Evolutionary conservation across 2,329 filamentous ascomycete species (phyloP).

Genomic region (Ceratocystiopsis minuta): DNA sequence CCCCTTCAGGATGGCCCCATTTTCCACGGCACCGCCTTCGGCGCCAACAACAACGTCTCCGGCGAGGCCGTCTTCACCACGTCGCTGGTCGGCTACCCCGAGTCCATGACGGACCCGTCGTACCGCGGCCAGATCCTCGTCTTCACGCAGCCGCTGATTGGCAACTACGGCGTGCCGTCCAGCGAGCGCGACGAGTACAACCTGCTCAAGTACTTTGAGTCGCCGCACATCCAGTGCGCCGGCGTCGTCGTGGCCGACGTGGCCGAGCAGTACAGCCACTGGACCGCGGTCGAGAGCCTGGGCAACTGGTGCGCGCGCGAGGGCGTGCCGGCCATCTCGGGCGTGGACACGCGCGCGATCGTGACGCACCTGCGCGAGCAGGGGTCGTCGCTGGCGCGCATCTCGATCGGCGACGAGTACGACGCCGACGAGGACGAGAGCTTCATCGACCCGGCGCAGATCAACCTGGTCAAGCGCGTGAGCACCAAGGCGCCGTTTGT

Average conservation of each 20-base stretch:
- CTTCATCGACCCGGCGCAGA: slow-evolving; percentile 85
- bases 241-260: slow-evolving; percentile 94
- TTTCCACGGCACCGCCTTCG: slow-evolving; percentile 92
- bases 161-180: slow-evolving; percentile 95
- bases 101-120: slow-evolving; percentile 78
- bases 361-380: slow-evolving; percentile 92
- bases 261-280: slow-evolving; percentile 87
- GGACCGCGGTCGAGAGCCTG: slow-evolving; percentile 92
- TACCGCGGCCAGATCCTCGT: slow-evolving; percentile 92
- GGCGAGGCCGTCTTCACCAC: slow-evolving; percentile 98
- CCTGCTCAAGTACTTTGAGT: slow-evolving; percentile 94
- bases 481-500: slow-evolving; percentile 98
- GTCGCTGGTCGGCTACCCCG: slow-evolving; percentile 91
- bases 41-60: slow-evolving; percentile 89
- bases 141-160: slow-evolving; percentile 94
- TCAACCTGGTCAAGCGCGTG: slow-evolving; percentile 90
- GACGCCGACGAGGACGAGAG: slow-evolving; percentile 96
- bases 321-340: slow-evolving; percentile 88
- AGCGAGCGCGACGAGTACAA: slow-evolving; percentile 70
- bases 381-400: slow-evolving; percentile 86
- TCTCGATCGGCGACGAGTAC: slow-evolving; percentile 92
- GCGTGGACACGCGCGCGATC: slow-evolving; percentile 91
- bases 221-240: slow-evolving; percentile 88
- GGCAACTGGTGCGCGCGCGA: slow-evolving; percentile 90
- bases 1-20: slow-evolving; percentile 63